Evolutionary conservation across 1,284 basidiomycete genomes (phyloP).

Genomic region (Malassezia obtusa): DNA sequence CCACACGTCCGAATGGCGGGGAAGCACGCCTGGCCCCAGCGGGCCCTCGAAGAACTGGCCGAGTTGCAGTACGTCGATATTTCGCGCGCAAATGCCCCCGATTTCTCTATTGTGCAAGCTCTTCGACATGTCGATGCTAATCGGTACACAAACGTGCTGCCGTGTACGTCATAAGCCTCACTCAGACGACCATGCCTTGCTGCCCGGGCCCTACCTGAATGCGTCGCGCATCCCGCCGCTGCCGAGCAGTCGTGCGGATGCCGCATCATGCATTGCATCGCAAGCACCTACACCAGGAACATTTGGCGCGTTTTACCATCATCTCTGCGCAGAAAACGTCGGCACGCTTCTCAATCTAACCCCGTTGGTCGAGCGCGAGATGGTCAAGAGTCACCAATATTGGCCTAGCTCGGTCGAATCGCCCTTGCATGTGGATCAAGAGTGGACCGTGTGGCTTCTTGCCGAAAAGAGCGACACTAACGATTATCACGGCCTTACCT

Average conservation of each 20-base stretch:
- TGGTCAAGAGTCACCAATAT: conserved; percentile 39
- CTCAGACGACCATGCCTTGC: conserved; percentile 27
- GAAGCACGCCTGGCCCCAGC: not conserved
- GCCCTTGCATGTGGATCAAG: not conserved
- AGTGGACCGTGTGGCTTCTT: conserved; percentile 1
- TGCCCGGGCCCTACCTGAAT: conserved; percentile 32
- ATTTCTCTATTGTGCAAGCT: not conserved
- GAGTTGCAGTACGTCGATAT: not conserved
- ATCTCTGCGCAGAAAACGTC: conserved; percentile 19
- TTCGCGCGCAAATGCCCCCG: not conserved
- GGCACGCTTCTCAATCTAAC: conserved; percentile 42
- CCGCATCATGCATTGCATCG: conserved; percentile 70
- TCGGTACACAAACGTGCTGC: conserved; percentile 14
- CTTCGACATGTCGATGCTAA: not conserved
- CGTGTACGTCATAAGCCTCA: conserved; percentile 1
- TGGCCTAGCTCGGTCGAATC: conserved; percentile 30
- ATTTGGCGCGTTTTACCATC: conserved; percentile 66
- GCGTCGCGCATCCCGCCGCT: conserved; percentile 31
- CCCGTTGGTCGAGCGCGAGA: conserved; percentile 26
- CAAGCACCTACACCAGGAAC: conserved; percentile 90
- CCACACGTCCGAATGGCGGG: not conserved
- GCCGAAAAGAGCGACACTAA: not conserved
- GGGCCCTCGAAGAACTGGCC: not conserved
- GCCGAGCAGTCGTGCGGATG: conserved; percentile 36
- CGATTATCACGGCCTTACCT: conserved; percentile 4